Percentiles rank a stretch among this genome's conserved stretches.
These are phyloP conservation scores for Hyphopichia burtonii DNA, from an alignment of 1,139 yeast species.

Conservation along the genomic window DNA sequence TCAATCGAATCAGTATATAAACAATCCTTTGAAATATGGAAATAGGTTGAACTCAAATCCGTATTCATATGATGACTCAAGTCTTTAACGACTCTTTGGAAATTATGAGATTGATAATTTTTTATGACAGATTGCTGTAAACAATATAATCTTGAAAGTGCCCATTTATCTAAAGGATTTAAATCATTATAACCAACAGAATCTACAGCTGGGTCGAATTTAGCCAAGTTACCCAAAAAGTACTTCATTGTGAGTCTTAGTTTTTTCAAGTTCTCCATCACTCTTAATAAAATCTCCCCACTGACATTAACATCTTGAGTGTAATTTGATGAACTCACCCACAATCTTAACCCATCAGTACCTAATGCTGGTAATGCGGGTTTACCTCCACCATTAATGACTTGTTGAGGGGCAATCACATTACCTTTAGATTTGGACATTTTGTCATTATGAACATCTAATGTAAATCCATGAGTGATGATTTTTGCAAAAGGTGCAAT, in stretches of 20 bases:
- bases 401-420: constrained; percentile 64
- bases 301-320: constrained; percentile 78
- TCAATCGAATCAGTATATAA: constrained; percentile 64
- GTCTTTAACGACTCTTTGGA: constrained; percentile 62
- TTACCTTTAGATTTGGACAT: constrained; percentile 96
- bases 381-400: constrained; percentile 64
- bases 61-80: constrained; percentile 73
- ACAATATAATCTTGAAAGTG: constrained; percentile 54
- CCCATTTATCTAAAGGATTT: constrained; percentile 61
- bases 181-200: constrained; percentile 36
- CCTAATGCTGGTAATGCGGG: constrained; percentile 69
- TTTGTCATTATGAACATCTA: constrained; percentile 81
- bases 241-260: constrained; percentile 79
- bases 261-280: constrained; percentile 78
- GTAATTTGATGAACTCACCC: constrained; percentile 90
- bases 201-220: constrained; percentile 13
- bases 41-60: constrained; percentile 77
- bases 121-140: constrained; percentile 43
- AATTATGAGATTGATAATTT: constrained; percentile 59
- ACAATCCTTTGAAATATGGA: constrained; percentile 82
- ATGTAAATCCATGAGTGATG: constrained; percentile 89
- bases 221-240: constrained; percentile 72
- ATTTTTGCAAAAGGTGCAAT: constrained; percentile 69
- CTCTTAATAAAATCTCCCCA: constrained; percentile 68
- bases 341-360: constrained; percentile 83